Percentiles rank a stretch among this genome's conserved stretches.
Conservation (phyloP, 192 early-diverging fungal genomes). For the Coemansia sp. region DNA sequence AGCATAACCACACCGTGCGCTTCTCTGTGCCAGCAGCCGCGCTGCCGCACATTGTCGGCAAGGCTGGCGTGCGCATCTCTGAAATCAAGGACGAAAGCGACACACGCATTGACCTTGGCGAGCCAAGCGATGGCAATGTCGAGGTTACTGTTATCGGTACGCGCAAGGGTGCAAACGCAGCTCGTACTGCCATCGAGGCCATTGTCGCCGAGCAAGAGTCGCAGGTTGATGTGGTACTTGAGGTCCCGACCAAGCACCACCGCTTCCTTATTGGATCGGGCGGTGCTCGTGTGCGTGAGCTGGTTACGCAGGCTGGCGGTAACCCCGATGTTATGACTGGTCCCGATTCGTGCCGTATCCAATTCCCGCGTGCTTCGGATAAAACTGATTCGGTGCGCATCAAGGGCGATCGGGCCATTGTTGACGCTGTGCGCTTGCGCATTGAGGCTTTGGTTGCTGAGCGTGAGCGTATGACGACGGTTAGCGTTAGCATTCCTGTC, state of each 20-base stretch:
- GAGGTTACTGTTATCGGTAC: conserved; percentile 57
- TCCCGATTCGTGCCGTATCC: conserved; percentile 57
- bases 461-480: conserved; percentile 60
- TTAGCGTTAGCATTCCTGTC: conserved; percentile 66
- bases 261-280: conserved; percentile 66
- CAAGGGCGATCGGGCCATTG: conserved; percentile 61
- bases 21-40: conserved; percentile 64
- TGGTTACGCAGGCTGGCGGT: conserved; percentile 60
- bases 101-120: conserved; percentile 73
- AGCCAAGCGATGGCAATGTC: conserved; percentile 29
- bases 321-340: conserved; percentile 56
- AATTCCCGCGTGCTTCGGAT: conserved; percentile 58
- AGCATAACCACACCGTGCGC: conserved; percentile 64
- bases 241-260: conserved; percentile 59
- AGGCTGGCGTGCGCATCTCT: conserved; percentile 65
- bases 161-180: conserved; percentile 55
- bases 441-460: conserved; percentile 58
- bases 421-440: conserved; percentile 40
- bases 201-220: conserved; percentile 61
- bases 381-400: conserved; percentile 57
- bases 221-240: conserved; percentile 55
- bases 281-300: conserved; percentile 63
- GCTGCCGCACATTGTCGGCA: conserved; percentile 79
- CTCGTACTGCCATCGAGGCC: conserved; percentile 60
- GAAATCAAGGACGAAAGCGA: conserved; percentile 72